Conservation (phyloP, 1,284 basidiomycete species). For the Rhodotorula sp. region DNA sequence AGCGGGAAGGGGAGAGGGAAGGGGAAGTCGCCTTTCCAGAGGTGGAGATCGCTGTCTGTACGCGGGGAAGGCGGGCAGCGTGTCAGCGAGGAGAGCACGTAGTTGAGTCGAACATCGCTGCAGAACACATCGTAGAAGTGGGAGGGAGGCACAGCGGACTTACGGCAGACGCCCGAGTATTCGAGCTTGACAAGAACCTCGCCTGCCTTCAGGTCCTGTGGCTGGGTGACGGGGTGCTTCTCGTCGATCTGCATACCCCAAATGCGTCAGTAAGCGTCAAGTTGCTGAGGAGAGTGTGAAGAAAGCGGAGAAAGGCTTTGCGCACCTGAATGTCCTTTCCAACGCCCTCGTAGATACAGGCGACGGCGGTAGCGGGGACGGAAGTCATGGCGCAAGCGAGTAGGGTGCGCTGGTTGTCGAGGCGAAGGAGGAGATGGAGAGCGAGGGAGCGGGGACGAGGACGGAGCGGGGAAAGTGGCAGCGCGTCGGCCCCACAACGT, state of each 20-base stretch:
- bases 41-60: slow-evolving; percentile 17
- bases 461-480: background rate
- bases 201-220: slow-evolving; percentile 66
- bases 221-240: slow-evolving; percentile 57
- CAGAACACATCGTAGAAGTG: too few species aligned
- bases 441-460: background rate
- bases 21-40: slow-evolving; percentile 11
- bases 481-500: background rate
- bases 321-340: slow-evolving; percentile 33
- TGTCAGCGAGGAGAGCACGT: too few species aligned
- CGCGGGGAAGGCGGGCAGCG: background rate
- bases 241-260: slow-evolving; percentile 27
- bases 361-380: slow-evolving; percentile 1
- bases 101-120: background rate
- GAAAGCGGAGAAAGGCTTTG: background rate
- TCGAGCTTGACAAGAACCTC: slow-evolving; percentile 75
- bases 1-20: slow-evolving; percentile 61
- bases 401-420: background rate
- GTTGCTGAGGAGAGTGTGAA: background rate
- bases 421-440: background rate
- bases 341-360: background rate
- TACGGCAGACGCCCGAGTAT: slow-evolving; percentile 24
- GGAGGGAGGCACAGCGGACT: background rate
- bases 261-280: background rate
- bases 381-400: background rate